Base-by-base conservation (phyloP, 2,329 filamentous ascomycete species). In the Aspergillus ruber region DNA sequence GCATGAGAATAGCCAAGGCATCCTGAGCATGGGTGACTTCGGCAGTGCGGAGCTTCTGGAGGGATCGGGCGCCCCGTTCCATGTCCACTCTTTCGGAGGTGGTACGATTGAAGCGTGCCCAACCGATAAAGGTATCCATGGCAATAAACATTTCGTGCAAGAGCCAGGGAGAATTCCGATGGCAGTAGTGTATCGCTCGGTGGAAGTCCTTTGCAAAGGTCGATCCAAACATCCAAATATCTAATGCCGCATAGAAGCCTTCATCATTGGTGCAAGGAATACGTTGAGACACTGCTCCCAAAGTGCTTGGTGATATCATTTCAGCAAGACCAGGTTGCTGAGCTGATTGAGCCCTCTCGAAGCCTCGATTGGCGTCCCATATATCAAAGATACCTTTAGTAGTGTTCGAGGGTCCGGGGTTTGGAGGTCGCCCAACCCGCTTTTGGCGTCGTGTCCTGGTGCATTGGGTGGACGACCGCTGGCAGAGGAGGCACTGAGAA, bases 1-100 rank as follows among this genome's bases (percentile, higher is more conserved):
- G 44, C 25, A 41, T 38, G 5, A 49, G 36, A n/a, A 50, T 23
- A 5, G 47, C 49, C n/a, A 56, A n/a, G 10, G 53, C 53, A 35
- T 54, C 52, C 23, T 49, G 47, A 13, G 47, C 2, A 18, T 29
- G 10, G 20, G 39, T 15, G 17, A 49, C 32, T 7, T 44, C 39
- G 10, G 38, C 39, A 33, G 35, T 45, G 33, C 47, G 47, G 7
- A 49, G 47, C 43, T 49, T 49, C 25, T 42, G 23, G n/a, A 49
- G 36, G 12, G 47, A 49, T 23, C 23, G 33, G 17, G 47, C 47
- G 13, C 47, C 47, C 15, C 43, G 32, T 21, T 45, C 20, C 15
- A 49, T 29, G n/a, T 49, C 47, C 5, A 49, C 43, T 27, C 25
- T 27, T 38, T 49, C 47, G 13, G 43, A 29, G 23, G 47, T 45